Evolutionary conservation across 495 filamentous ascomycete species (phyloP), one percentile per base, ranked within the genome.

Genomic region (Penicillium angulare): DNA sequence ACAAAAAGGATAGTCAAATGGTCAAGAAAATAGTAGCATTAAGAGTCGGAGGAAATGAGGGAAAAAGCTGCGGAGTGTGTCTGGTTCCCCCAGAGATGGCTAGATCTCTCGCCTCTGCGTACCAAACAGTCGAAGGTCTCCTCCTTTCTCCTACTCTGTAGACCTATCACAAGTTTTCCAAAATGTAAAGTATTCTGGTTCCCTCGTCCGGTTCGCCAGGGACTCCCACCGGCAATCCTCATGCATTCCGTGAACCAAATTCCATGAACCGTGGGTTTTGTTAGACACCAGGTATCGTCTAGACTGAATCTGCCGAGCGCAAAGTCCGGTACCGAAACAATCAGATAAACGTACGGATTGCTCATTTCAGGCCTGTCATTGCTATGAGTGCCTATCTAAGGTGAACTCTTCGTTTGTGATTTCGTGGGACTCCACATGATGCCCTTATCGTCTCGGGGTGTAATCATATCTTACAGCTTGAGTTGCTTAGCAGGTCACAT

Each of bases 151-250:
- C 49, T 33, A 17, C n/a, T 2, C 20, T 6, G 7, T 20, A 7
- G 38, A 10, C 54, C 54, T 57, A 53, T 57, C 33, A 29, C 7
- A 12, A 34, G 8, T 13, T 17, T 5, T 13, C 18, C 3, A 2
- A 10, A 5, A 7, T 34, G 36, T n/a, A 8, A 9, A 36, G 18
- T 26, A 23, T 44, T 47, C 45, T 51, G 57, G 60, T 63, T 51
- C 27, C 27, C 7, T 55, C 39, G 45, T 59, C 58, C 42, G 55
- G 59, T 64, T 61, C 50, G 59, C 43, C 48, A 55, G 52, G 53
- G 36, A 54, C 39, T 52, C 32, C 43, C 56, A 47, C 49, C 34
- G 31, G 47, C 23, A 54, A 49, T 47, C 39, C n/a, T 7, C 43
- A 49, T 24, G 16, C 36, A 43, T 49, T 47, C 36, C 49, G 18